Evolutionary conservation across 305 asterid species (phyloP), one percentile per base, ranked within the genome.

Genomic region (Plantago coronopus): DNA sequence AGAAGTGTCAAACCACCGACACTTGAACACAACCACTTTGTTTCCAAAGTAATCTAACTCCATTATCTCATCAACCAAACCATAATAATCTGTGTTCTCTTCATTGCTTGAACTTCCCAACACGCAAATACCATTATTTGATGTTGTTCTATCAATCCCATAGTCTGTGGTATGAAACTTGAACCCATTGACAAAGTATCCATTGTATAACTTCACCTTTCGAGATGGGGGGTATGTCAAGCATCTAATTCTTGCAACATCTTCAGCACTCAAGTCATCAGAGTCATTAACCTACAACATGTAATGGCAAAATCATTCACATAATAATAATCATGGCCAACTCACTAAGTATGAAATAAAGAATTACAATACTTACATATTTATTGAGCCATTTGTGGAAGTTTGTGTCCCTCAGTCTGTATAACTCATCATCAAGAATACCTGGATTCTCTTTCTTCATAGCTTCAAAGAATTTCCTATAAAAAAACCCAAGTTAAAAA

Each of bases 131-230:
- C 27, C 61, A 8, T 38, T 55, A 34, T 55, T 55, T n/a, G 17
- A 25, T 31, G 61, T 55, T 17, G 45, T 7, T 20, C 23, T 55
- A n/a, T 8, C 6, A 5, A 31, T 34, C 9, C 16, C 61, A 55
- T 55, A 34, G 14, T 17, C 22, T 34, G 2, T 55, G 12, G 22
- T 31, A 17, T 55, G 46, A 55, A 55, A 55, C 45, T 55, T 55
- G 45, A 55, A 55, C 17, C 61, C 47, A 17, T 55, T 29, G 25
- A 55, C 46, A 29, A 34, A 55, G 5, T 55, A 55, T 13, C 61
- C 44, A 31, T 54, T 55, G 16, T 16, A 29, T 3, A 16, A 22
- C 17, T 53, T 53, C 11, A 27, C 10, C 11, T 2, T 27, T 14
- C 42, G 40, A 27, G 27, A 9, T 1, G 58, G 58, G 5, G 18